phyloP scores from a whole-genome alignment of 192 early-diverging fungal genomes.

The Podila clonocystis region DNA sequence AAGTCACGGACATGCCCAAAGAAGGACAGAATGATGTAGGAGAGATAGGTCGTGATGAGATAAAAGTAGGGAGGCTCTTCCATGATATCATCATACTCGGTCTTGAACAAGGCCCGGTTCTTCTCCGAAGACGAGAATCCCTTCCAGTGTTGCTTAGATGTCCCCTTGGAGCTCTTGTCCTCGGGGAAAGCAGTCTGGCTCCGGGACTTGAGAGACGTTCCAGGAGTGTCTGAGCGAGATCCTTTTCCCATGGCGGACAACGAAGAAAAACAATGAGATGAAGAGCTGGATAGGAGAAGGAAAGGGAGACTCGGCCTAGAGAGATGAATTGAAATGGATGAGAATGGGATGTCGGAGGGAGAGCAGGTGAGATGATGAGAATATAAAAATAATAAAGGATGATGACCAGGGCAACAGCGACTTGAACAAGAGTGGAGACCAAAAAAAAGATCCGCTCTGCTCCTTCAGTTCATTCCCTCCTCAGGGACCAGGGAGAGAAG shows the following conservation, averaged over 20 bases:
- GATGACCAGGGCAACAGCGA: too few relatives aligned
- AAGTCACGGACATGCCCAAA: slow-evolving; percentile 95
- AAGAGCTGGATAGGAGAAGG: too few relatives aligned
- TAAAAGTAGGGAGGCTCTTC: slow-evolving; percentile 86
- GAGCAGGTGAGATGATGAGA: too few relatives aligned
- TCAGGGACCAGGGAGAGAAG: too few relatives aligned
- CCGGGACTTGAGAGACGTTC: slow-evolving; percentile 44
- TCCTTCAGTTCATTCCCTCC: too few relatives aligned
- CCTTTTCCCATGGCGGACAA: slow-evolving; percentile 37
- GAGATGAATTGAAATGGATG: too few relatives aligned
- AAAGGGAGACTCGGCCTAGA: too few relatives aligned
- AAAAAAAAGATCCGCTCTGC: too few relatives aligned
- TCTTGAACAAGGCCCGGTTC: slow-evolving; percentile 49
- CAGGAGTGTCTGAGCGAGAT: slow-evolving; percentile 39
- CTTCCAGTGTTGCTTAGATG: slow-evolving; percentile 47
- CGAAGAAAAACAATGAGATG: too few relatives aligned
- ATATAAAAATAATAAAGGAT: too few relatives aligned
- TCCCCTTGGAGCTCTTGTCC: slow-evolving; percentile 37
- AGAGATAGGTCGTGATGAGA: slow-evolving; percentile 94
- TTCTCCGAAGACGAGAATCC: slow-evolving; percentile 43
- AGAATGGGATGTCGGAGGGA: too few relatives aligned
- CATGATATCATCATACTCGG: slow-evolving; percentile 46
- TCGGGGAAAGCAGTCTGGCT: slow-evolving; percentile 43
- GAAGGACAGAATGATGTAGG: slow-evolving; percentile 92
- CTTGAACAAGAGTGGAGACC: too few relatives aligned